A percentile compares a stretch with the other conserved stretches of the same genome.
phyloP scores from a whole-genome alignment of 2,329 filamentous ascomycete species.

The Fusarium brachygibbosum region DNA sequence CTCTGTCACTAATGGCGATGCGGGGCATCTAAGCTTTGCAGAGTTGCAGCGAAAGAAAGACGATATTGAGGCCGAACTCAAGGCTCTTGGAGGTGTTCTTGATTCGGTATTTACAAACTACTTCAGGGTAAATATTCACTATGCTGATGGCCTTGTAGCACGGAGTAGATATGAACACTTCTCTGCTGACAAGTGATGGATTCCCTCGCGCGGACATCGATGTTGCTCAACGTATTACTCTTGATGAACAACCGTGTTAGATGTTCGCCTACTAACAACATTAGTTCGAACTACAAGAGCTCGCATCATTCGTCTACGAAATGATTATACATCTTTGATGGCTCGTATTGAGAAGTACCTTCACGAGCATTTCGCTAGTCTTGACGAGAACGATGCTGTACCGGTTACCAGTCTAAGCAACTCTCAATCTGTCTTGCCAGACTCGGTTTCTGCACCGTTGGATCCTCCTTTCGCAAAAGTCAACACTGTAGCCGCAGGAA shows the following conservation, averaged over 20 bases:
- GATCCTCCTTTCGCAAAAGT: constrained; percentile 82
- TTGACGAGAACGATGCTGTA: constrained; percentile 65
- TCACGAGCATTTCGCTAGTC: constrained; percentile 88
- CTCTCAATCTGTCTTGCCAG: constrained; percentile 50
- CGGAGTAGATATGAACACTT: constrained; percentile 91
- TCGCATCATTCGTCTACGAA: constrained; percentile 88
- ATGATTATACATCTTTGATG: constrained; percentile 96
- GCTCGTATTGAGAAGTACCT: constrained; percentile 82
- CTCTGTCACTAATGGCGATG: constrained; percentile 70
- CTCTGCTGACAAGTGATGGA: constrained; percentile 87
- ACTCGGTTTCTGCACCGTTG: constrained; percentile 47
- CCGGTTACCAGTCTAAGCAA: constrained; percentile 40
- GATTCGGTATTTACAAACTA: constrained; percentile 75
- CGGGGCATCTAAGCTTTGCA: constrained; percentile 75
- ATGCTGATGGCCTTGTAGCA: constrained; percentile 70
- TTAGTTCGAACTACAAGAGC: constrained; percentile 92
- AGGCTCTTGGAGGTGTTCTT: constrained; percentile 86
- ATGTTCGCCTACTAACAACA: constrained; percentile 32
- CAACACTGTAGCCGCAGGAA: constrained; percentile 81
- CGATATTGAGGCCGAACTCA: constrained; percentile 86
- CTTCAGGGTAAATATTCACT: neutral
- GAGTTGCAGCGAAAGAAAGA: constrained; percentile 90
- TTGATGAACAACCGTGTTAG: constrained; percentile 37
- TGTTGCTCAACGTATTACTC: constrained; percentile 83
- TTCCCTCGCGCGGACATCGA: constrained; percentile 95